A percentile compares a stretch with the other conserved stretches of the same genome.
Evolutionary conservation across 768 basidiomycete genomes (phyloP).

Genomic region (Rhodosporidiobolus odoratus): DNA sequence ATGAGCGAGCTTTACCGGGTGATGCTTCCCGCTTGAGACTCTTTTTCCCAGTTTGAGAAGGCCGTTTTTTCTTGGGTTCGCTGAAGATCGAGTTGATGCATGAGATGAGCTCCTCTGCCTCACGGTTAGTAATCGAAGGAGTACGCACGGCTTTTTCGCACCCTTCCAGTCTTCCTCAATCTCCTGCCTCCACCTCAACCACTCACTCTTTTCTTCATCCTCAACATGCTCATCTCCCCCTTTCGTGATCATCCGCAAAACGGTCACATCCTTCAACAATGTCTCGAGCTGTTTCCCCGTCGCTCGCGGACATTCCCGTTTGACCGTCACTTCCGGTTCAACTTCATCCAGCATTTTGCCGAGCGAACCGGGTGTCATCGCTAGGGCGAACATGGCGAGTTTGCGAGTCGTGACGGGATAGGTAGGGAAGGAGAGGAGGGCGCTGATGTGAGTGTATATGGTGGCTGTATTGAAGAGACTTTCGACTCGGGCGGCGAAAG

Average conservation of each 20-base stretch:
- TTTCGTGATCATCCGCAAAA: constrained; percentile 15
- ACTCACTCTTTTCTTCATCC: constrained; percentile 10
- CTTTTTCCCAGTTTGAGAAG: constrained; percentile 8
- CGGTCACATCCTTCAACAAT: constrained; percentile 19
- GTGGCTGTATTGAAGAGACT: constrained; percentile 12
- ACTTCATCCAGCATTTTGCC: not conserved
- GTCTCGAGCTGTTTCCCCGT: constrained; percentile 12
- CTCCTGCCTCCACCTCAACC: constrained; percentile 19
- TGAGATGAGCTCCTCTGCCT: not conserved
- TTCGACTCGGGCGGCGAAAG: constrained; percentile 14
- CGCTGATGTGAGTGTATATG: constrained; percentile 27
- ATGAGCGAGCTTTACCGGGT: constrained; percentile 4
- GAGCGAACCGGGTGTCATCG: constrained; percentile 31
- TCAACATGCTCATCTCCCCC: constrained; percentile 1
- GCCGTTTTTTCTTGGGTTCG: not conserved
- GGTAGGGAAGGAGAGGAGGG: constrained; percentile 28
- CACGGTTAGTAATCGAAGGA: not conserved
- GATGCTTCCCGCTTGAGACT: constrained; percentile 14
- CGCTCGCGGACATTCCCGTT: constrained; percentile 1
- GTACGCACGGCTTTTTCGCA: not conserved
- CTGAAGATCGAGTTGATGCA: not conserved
- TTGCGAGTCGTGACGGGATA: constrained; percentile 27
- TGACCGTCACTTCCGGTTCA: not conserved
- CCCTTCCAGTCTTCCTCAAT: constrained; percentile 14
- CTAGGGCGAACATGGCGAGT: constrained; percentile 20